Evolutionary conservation across 768 basidiomycete species (phyloP), one percentile per base, ranked within the genome.

Genomic region (Lactarius hatsudake): DNA sequence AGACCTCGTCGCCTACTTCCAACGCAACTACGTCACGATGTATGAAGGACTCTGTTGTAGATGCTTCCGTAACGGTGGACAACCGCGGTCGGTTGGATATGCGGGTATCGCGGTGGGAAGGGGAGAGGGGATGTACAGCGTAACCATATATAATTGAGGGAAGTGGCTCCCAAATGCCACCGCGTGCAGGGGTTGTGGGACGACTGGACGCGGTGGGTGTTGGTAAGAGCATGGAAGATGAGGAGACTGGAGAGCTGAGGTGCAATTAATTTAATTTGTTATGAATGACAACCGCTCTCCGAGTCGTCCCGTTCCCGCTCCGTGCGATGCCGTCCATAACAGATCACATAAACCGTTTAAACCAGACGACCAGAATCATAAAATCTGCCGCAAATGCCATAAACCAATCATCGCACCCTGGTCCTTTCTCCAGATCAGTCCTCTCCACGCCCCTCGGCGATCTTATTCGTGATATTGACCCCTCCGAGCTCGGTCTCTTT

Each of bases 1-100:
- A 98, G 40, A 98, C 88, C 75, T 98, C 96, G 76, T 97, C 96
- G 57, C 96, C 96, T 34, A 98, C 90, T 72, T 97, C 95, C 64
- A 98, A 84, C 7, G 89, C 84, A 40, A 94, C 93, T 28, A 93
- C 88, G 69, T 93, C 91, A 62, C 86, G 82, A 78, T 88, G 83
- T 0, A 85, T 82, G 48, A 83, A 80, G 43, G 86, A 82, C 51
- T 90, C 89, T 62, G 87, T 88, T 23, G 83, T 82, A 2, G 83
- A 81, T 26, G 69, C 76, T 71, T 87, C 86, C 23, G 87, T 88
- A 69, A 86, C 85, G 26, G 83, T 83, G 9, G 88, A 87, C 53
- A 84, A 76, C 71, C 85, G 81, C 71, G 84, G 84, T 32, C 86
- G 82, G 72, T 73, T 79, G 5, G 81, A 87, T 79, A 90, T 71